Conservation (phyloP, 306 rosid species). For the Neltuma alba region DNA sequence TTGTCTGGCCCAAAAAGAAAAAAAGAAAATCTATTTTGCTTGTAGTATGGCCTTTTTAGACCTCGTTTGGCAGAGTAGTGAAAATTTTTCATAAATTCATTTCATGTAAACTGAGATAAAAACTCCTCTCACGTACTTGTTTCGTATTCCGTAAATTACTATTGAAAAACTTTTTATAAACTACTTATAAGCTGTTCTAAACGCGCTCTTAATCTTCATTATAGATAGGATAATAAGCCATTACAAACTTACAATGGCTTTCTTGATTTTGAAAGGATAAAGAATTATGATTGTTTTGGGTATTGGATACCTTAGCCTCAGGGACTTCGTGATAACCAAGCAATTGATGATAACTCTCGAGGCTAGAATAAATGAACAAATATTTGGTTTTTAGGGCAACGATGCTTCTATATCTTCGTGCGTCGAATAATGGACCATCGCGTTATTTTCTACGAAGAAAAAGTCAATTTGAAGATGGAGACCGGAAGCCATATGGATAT, state of each 20-base stretch:
- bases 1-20: neutral
- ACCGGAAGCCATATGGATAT: slow-evolving; percentile 25
- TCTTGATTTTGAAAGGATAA: neutral
- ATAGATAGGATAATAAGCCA: neutral
- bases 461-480: slow-evolving; percentile 25
- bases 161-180: too few relatives aligned
- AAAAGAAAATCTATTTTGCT: too few relatives aligned
- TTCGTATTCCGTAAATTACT: too few relatives aligned
- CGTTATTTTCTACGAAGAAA: slow-evolving; percentile 22
- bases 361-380: slow-evolving; percentile 21
- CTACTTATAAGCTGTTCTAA: too few relatives aligned
- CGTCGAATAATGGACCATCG: slow-evolving; percentile 37
- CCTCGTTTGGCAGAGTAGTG: too few relatives aligned
- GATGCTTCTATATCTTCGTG: slow-evolving; percentile 27
- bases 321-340: slow-evolving; percentile 1
- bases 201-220: neutral
- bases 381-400: slow-evolving; percentile 15
- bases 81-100: too few relatives aligned
- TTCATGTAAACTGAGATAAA: too few relatives aligned
- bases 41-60: neutral
- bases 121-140: too few relatives aligned
- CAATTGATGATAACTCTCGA: slow-evolving; percentile 6
- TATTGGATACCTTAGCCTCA: neutral
- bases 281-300: neutral
- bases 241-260: neutral